Base-by-base conservation (phyloP, 1,139 yeast species). In the Debaryomyces subglobosus region DNA sequence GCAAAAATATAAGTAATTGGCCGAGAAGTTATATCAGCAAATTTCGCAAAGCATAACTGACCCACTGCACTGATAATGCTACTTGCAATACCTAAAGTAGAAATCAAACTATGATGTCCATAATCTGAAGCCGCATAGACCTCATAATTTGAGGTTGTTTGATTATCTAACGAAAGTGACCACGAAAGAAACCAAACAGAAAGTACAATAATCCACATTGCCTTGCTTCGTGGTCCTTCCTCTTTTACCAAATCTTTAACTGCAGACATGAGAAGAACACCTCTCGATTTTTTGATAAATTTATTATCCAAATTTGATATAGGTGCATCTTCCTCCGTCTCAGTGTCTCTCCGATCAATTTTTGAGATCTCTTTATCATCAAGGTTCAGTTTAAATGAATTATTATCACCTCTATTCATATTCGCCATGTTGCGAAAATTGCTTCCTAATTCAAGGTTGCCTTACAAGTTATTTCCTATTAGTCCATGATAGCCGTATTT, bases 151-250 rank as follows among this genome's bases (percentile, higher is more conserved):
- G 58, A 60, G 2, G 74, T 62, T 16, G 78, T 71, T 37, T 68
- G 64, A 29, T 60, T 57, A 37, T 73, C 76, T 34, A 76, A 64
- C 12, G 72, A 57, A 29, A 60, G 54, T n/a, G 67, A 69, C 63
- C 74, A 70, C 3, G 77, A 62, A 46, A 70, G 58, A n/a, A 72
- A 54, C 36, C 71, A 54, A 35, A 72, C 55, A 15, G 67, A 61
- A 13, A 41, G 32, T 8, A 50, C 41, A 5, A 44, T 25, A 18
- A 53, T 32, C 23, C 40, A 40, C 34, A 25, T 51, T 16, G 51
- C 53, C 23, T 44, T 25, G 12, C 46, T 43, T 24, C 43, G 32
- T 21, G 34, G 21, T 7, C 40, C 38, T 39, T 79, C 84, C 46
- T 42, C 45, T 12, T 25, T 24, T 10, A 50, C 50, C 34, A 48